Evolutionary conservation across 768 basidiomycete genomes (phyloP).

Genomic region (Lactifluus volemus): DNA sequence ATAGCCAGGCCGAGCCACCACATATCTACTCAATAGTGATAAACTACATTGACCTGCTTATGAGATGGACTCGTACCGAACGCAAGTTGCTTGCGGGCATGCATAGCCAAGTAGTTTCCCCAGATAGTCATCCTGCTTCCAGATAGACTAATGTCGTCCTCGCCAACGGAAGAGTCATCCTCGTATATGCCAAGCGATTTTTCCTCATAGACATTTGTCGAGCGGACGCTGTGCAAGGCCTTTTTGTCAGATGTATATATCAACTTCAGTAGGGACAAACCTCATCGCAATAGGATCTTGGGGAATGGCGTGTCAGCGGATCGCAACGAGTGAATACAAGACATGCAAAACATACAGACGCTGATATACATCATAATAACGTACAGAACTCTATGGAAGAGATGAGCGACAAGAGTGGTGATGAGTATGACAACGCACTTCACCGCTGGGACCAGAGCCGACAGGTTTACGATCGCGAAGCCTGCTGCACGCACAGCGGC

Average conservation of each 20-base stretch:
- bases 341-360: constrained; percentile 46
- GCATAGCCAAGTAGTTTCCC: constrained; percentile 72
- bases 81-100: constrained; percentile 80
- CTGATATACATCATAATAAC: constrained; percentile 93
- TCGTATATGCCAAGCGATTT: constrained; percentile 77
- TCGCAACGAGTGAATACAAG: constrained; percentile 3
- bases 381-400: constrained; percentile 61
- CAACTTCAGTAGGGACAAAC: constrained; percentile 26
- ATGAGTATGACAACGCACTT: constrained; percentile 44
- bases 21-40: constrained; percentile 56
- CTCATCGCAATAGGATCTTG: constrained; percentile 77
- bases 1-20: constrained; percentile 90
- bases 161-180: constrained; percentile 28
- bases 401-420: background rate
- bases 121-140: constrained; percentile 52
- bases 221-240: constrained; percentile 56
- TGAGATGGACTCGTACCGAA: constrained; percentile 49
- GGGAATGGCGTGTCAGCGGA: constrained; percentile 3
- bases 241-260: background rate
- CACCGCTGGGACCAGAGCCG: constrained; percentile 78
- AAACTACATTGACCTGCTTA: background rate
- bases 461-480: constrained; percentile 66
- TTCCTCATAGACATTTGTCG: constrained; percentile 93
- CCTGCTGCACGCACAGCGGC: constrained; percentile 81
- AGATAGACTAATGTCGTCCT: constrained; percentile 33